Base-by-base conservation (phyloP, 345 rosid species). In the Populus nigra region DNA sequence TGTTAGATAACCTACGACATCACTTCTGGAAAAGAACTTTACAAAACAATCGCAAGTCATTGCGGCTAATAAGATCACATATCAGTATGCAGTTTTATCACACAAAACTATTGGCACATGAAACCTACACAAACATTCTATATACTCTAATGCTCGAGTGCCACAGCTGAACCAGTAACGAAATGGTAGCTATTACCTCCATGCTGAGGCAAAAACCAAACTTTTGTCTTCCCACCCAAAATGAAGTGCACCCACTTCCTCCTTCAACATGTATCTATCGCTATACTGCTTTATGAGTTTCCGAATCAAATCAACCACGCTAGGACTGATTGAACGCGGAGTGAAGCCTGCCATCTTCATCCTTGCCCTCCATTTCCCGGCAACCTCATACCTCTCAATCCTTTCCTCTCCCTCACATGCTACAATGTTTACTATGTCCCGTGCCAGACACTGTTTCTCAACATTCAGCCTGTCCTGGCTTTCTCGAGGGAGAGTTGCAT, bases 351-450 rank as follows among this genome's bases (percentile, higher is more conserved):
- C 98, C 99, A 93, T 96, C 81, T 12, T 87, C 97, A 96, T 92
- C 84, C 99, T 91, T 5, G 96, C 94, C 72, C 97, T 87, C 99
- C 99, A 96, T 83, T 93, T 93, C 67, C 97, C 96, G 0, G 98
- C 98, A 73, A 87, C 91, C 75, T 96, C 99, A 15, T 90, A 93
- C 47, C 99, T 86, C 74, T 96, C 99, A 0, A 96, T 91, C 74
- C 99, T 86, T 74, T 93, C 99, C 81, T 92, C 98, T 55, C 99
- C 99, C 78, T 96, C 99, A 0, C 99, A 96, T 4, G 99, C 98
- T 23, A 96, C 88, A 7, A 96, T 85, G 84, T 96, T 96, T 11
- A 96, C 96, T 66, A 96, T 96, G 79, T 96, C 99, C 31, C 97
- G 86, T 15, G 99, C 99, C 71, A 96, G 90, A 79, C 99, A 96